phyloP scores from a whole-genome alignment of 768 basidiomycete genomes.

The Boletus patriciae region DNA sequence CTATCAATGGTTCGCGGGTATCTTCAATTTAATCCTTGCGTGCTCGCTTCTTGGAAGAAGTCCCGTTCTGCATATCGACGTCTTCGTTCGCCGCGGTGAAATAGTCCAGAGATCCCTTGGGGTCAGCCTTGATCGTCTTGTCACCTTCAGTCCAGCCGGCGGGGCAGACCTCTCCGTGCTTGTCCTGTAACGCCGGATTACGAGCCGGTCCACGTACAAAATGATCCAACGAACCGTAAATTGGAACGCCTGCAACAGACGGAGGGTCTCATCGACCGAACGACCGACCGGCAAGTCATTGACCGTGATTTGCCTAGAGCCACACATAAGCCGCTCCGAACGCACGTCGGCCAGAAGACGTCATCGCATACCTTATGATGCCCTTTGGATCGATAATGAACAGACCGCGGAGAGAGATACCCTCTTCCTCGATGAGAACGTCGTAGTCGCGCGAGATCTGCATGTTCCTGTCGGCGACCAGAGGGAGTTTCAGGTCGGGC shows the following conservation, averaged over 20 bases:
- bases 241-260: slow-evolving; percentile 92
- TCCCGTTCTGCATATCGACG: slow-evolving; percentile 37
- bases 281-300: slow-evolving; percentile 96
- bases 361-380: slow-evolving; percentile 50
- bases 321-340: background rate
- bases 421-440: slow-evolving; percentile 84
- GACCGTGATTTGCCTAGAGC: slow-evolving; percentile 71
- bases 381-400: slow-evolving; percentile 89
- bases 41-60: slow-evolving; percentile 53
- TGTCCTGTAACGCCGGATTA: slow-evolving; percentile 45
- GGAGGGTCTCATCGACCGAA: slow-evolving; percentile 89
- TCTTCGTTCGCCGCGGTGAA: slow-evolving; percentile 44
- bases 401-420: slow-evolving; percentile 82
- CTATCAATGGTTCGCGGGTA: background rate
- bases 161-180: slow-evolving; percentile 92
- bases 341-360: background rate
- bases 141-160: slow-evolving; percentile 83
- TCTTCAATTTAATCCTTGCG: slow-evolving; percentile 45
- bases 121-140: slow-evolving; percentile 82
- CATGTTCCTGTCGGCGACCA: slow-evolving; percentile 80
- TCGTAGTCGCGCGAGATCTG: slow-evolving; percentile 82
- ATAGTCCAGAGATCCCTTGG: slow-evolving; percentile 71
- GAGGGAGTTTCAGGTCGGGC: slow-evolving; percentile 80
- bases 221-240: slow-evolving; percentile 57
- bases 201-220: background rate